A percentile compares a stretch with the other conserved stretches of the same genome.
phyloP scores from a whole-genome alignment of 108 stramenopile genomes.

The Stephanodiscus minutulus region DNA sequence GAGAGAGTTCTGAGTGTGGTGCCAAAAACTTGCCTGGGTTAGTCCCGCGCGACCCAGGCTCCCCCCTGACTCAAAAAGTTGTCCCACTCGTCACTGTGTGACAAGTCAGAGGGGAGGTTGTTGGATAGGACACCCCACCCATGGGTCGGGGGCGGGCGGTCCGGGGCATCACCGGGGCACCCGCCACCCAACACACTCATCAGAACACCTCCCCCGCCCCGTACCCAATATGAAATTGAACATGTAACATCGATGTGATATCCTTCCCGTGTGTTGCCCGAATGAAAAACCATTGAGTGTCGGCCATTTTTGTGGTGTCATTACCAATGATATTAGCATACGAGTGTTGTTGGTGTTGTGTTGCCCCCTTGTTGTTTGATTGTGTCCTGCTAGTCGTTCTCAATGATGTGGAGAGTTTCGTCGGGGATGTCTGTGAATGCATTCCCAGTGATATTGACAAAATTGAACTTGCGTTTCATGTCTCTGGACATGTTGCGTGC shows the following conservation, averaged over 20 bases:
- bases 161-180: background rate
- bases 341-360: background rate
- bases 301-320: background rate
- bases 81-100: no score
- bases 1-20: no score
- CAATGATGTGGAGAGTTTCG: background rate
- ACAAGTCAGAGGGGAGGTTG: no score
- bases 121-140: no score
- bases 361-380: background rate
- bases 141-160: no score
- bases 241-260: background rate
- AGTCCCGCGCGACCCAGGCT: no score
- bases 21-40: no score
- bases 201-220: background rate
- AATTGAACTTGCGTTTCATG: background rate
- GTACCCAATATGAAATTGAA: background rate
- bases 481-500: background rate
- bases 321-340: background rate
- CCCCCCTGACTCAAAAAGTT: no score
- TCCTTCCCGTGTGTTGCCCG: background rate
- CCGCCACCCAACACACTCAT: background rate
- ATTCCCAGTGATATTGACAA: background rate
- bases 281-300: background rate
- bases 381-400: no score
- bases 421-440: background rate